A percentile compares a stretch with the other conserved stretches of the same genome.
Conservation (phyloP, 495 filamentous ascomycete species). For the Podospora bellae-mahoneyi region DNA sequence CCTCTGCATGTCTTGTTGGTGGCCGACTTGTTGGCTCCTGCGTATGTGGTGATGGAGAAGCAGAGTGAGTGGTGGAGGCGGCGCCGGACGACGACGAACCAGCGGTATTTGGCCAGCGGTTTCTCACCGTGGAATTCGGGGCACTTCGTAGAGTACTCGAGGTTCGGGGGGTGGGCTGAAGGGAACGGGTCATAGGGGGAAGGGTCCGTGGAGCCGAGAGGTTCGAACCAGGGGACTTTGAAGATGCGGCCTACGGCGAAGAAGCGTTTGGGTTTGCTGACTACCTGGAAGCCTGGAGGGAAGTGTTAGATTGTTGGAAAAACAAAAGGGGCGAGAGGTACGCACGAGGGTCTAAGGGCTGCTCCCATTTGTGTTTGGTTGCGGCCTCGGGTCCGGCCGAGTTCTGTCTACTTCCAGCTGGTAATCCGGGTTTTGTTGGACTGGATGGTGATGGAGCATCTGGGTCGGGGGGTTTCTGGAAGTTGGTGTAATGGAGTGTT, state of each 20-base stretch:
- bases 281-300: conserved; percentile 22
- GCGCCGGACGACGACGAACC: conserved; percentile 35
- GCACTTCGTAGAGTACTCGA: conserved; percentile 20
- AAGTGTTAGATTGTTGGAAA: background rate
- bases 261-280: conserved; percentile 42
- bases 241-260: conserved; percentile 38
- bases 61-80: conserved; percentile 33
- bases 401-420: no score
- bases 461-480: conserved; percentile 9
- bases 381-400: background rate
- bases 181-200: background rate
- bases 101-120: conserved; percentile 30
- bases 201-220: conserved; percentile 4
- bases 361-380: background rate
- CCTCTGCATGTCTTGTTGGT: conserved; percentile 12
- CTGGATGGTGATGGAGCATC: background rate
- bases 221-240: conserved; percentile 36
- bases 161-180: background rate
- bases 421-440: background rate
- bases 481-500: conserved; percentile 13
- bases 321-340: background rate
- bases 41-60: conserved; percentile 32
- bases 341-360: conserved; percentile 18
- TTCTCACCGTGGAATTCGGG: conserved; percentile 21
- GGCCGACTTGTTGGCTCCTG: background rate